These are phyloP conservation scores for Malus asiatica DNA, from an alignment of 306 rosid species.

Conservation along the genomic window DNA sequence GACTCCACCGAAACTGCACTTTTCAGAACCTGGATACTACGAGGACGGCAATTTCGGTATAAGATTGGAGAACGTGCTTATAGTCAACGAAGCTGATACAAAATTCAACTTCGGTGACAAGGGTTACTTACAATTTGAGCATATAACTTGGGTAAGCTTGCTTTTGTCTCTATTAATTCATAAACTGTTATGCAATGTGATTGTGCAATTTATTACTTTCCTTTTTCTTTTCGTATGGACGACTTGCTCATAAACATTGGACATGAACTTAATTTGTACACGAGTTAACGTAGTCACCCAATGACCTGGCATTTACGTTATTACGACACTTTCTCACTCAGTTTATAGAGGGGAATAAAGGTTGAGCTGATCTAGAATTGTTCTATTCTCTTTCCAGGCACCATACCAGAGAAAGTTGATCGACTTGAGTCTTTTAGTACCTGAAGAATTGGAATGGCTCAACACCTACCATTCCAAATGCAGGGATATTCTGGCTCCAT, in stretches of 20 bases:
- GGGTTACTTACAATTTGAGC: slow-evolving; percentile 86
- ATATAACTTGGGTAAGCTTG: slow-evolving; percentile 83
- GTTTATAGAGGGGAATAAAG: not conserved
- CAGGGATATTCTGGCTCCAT: slow-evolving; percentile 57
- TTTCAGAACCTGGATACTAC: slow-evolving; percentile 92
- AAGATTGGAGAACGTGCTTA: slow-evolving; percentile 95
- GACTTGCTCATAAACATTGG: not conserved
- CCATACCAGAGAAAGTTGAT: slow-evolving; percentile 86
- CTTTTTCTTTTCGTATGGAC: not conserved
- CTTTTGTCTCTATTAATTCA: not conserved
- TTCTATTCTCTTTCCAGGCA: slow-evolving; percentile 35
- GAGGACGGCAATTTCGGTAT: slow-evolving; percentile 93
- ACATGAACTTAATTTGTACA: not conserved
- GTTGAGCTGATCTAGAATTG: not conserved
- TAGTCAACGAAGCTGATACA: slow-evolving; percentile 72
- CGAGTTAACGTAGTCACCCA: not conserved
- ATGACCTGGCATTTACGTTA: not conserved
- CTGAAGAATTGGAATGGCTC: slow-evolving; percentile 78
- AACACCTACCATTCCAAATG: slow-evolving; percentile 77
- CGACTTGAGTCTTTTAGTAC: slow-evolving; percentile 49
- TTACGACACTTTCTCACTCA: not conserved
- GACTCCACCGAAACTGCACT: not conserved
- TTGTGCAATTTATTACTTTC: not conserved
- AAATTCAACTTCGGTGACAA: slow-evolving; percentile 82
- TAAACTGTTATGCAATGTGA: not conserved